Evolutionary conservation across 2,329 filamentous ascomycete species (phyloP), one percentile per base, ranked within the genome.

Genomic region (Podosphaera fusca): DNA sequence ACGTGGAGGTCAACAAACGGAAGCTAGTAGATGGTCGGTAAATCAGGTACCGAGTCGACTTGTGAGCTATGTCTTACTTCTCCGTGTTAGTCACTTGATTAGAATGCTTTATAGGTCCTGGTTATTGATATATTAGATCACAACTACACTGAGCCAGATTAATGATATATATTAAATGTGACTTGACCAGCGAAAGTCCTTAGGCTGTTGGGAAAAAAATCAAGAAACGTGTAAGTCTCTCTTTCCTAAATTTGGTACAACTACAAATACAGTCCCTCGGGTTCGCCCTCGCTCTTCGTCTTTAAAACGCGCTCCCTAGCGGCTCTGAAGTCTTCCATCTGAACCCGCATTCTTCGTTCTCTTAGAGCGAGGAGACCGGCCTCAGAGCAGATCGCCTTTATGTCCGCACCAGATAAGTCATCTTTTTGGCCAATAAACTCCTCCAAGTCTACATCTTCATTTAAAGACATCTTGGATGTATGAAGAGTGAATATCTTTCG

Each of bases 351-450:
- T 67, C 92, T 82, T 62, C 92, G 80, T 74, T 98, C 92, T 64
- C 92, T 81, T 61, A 98, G 75, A 29, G 92, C 92, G 79, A 96
- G 81, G 68, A 98, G 74, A 70, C 92, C 92, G 49, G 92, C 90
- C 70, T 98, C 92, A 35, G 89, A 95, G 73, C 92, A 98, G 66
- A 98, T 98, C 53, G 92, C 92, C 73, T 96, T 94, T 76, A 98
- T 96, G 71, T 98, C 92, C 40, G 92, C 92, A 70, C 92, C 92
- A 3, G 86, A 94, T 6, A 98, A 76, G 65, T 98, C 94, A 66
- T 98, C 92, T 77, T 98, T 98, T 70, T 96, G 90, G 61, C 82
- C 89, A 69, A 98, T 95, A 68, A 98, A 96, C 72, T 98, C 92
- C 65, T 98, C 92, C 51, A 98, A 76, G 61, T 98, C 94, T n/a